Evolutionary conservation across 192 early-diverging fungal species (phyloP).

Genomic region (Lunasporangiospora selenospora): DNA sequence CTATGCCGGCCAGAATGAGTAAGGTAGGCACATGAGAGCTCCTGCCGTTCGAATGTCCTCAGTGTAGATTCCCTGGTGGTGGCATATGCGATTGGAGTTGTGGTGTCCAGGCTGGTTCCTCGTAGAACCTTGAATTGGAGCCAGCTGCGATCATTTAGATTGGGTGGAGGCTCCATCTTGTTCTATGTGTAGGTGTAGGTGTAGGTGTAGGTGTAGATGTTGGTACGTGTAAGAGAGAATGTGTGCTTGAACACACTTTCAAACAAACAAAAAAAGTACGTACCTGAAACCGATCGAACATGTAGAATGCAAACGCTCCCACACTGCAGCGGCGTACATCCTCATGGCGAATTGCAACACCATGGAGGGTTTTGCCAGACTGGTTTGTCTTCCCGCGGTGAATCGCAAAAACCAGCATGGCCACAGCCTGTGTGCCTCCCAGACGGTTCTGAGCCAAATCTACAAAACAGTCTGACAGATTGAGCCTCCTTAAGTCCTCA

Average conservation of each 20-base stretch:
- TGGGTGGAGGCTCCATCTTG: constrained; percentile 2
- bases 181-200: background rate
- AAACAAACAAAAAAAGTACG: background rate
- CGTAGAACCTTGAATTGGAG: background rate
- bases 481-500: constrained; percentile 4
- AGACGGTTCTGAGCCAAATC: background rate
- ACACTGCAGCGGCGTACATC: constrained; percentile 24
- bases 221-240: background rate
- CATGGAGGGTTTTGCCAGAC: background rate
- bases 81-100: background rate
- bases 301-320: constrained; percentile 12
- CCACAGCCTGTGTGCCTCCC: constrained; percentile 6
- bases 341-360: constrained; percentile 3
- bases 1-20: too few relatives aligned
- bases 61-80: background rate
- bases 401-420: background rate
- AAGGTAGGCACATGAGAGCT: too few relatives aligned
- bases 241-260: background rate
- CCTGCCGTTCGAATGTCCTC: too few relatives aligned
- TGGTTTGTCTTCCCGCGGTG: constrained; percentile 6
- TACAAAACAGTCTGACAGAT: constrained; percentile 9
- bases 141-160: background rate
- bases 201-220: background rate
- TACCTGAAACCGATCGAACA: constrained; percentile 20
- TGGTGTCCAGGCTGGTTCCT: background rate